Evolutionary conservation across 257 asterid species (phyloP), one percentile per base, ranked within the genome.

Genomic region (Cynanchum wilfordii): DNA sequence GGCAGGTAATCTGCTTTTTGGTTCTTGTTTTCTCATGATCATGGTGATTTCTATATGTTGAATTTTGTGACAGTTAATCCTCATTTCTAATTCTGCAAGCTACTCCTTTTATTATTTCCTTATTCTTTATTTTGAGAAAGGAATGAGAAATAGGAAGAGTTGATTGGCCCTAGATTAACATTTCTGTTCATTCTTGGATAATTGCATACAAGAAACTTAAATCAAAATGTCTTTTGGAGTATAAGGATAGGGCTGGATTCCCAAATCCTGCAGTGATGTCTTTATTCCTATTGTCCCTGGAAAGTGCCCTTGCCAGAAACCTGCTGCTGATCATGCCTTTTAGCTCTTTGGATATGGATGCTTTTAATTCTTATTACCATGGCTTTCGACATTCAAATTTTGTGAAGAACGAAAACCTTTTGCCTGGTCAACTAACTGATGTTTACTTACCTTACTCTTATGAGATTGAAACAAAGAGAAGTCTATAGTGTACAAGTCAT

Each of bases 1-100:
- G 97, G 98, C 98, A 92, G 98, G 98, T 87, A 75, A 76, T 10
- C n/a, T 73, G 50, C 64, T 59, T 33, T 25, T 10, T 3, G 12
- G 8, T 44, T 27, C 52, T 45, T 25, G 60, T 20, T 60, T 47
- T 15, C 24, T 65, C 25, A 45, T 24, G 22, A 24, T 47, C n/a
- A 5, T 27, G 60, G 36, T 60, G 25, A 5, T 17, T 57, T 55
- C 2, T 40, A 1, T 42, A 22, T 20, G 63, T 2, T 2, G 10
- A 60, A 62, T 60, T 45, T 7, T 75, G 25, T 27, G 79, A 42
- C 52, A 58, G 3, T 63, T 15, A 7, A 33, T 62, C 5, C 12
- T 15, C 9, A 1, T 27, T 19, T 62, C 24, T 62, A 58, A 58
- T 24, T 62, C n/a, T 30, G 67, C 67, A 30, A 30, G 45, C 30